Evolutionary conservation across 2,329 filamentous ascomycete species (phyloP).

Genomic region (Aspergillaceae sp.): DNA sequence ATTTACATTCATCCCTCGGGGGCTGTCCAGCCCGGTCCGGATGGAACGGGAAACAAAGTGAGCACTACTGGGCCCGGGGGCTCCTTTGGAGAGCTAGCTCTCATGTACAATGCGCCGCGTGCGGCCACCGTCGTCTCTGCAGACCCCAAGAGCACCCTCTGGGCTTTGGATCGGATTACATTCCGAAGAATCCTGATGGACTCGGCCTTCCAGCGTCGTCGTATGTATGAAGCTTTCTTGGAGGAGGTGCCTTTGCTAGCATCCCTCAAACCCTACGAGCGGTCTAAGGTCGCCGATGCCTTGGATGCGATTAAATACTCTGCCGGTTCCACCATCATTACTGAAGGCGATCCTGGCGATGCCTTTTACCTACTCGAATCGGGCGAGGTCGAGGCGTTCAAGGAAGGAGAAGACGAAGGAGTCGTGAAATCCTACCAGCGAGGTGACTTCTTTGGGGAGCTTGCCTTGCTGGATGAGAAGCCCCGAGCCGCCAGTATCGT

Average conservation of each 20-base stretch:
- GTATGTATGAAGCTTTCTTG: conserved; percentile 95
- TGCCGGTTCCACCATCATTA: conserved; percentile 73
- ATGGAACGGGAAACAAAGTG: conserved; percentile 77
- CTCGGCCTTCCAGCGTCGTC: conserved; percentile 86
- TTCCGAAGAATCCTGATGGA: conserved; percentile 99
- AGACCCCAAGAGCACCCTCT: conserved; percentile 69
- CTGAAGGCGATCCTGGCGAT: conserved; percentile 81
- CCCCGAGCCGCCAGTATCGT: conserved; percentile 85
- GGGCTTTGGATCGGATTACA: conserved; percentile 90
- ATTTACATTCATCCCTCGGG: conserved; percentile 79
- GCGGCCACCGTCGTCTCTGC: conserved; percentile 87
- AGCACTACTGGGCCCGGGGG: conserved; percentile 75
- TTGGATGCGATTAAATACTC: conserved; percentile 84
- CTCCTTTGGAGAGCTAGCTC: conserved; percentile 89
- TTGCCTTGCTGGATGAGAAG: conserved; percentile 86
- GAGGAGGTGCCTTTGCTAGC: conserved; percentile 84
- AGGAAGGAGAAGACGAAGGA: conserved; percentile 54
- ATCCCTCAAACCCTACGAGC: conserved; percentile 80
- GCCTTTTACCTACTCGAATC: conserved; percentile 86
- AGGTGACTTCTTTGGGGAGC: conserved; percentile 94
- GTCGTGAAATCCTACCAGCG: conserved; percentile 76
- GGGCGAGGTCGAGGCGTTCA: conserved; percentile 80
- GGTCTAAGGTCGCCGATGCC: conserved; percentile 94
- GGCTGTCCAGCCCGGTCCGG: conserved; percentile 65
- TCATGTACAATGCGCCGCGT: conserved; percentile 98